These are phyloP conservation scores for Phanerochaete carnosa DNA, from an alignment of 768 basidiomycete species.

Conservation along the genomic window DNA sequence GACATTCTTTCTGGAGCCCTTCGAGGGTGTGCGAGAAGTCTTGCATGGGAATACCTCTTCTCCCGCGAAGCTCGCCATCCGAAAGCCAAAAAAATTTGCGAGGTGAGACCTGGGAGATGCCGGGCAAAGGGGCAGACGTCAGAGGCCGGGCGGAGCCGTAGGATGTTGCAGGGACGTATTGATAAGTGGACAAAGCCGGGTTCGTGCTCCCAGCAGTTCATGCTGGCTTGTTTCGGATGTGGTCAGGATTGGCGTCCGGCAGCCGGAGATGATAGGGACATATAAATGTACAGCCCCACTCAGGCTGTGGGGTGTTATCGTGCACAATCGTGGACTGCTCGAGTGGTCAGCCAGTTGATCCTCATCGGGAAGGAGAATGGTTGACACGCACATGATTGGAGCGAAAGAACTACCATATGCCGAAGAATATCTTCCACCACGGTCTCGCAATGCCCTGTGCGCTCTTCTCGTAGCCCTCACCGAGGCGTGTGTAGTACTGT, in stretches of 20 bases:
- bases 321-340: neutral
- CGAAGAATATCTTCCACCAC: constrained; percentile 83
- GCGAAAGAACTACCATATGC: constrained; percentile 54
- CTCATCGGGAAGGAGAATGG: neutral
- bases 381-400: neutral
- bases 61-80: constrained; percentile 6
- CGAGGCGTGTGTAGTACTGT: constrained; percentile 67
- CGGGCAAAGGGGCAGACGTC: neutral
- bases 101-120: neutral
- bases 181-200: neutral
- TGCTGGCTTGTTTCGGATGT: neutral
- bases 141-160: neutral
- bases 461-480: constrained; percentile 73
- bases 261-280: neutral
- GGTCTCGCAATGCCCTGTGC: constrained; percentile 73
- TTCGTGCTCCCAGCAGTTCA: neutral
- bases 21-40: neutral
- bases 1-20: too few relatives aligned
- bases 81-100: neutral
- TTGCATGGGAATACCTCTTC: neutral
- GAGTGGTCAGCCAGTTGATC: too few relatives aligned
- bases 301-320: neutral
- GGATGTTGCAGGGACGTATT: neutral
- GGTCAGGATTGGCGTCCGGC: neutral
- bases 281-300: neutral